These are phyloP conservation scores for Stagonosporopsis rhizophila DNA, from an alignment of 2,329 filamentous ascomycete species.

Conservation along the genomic window DNA sequence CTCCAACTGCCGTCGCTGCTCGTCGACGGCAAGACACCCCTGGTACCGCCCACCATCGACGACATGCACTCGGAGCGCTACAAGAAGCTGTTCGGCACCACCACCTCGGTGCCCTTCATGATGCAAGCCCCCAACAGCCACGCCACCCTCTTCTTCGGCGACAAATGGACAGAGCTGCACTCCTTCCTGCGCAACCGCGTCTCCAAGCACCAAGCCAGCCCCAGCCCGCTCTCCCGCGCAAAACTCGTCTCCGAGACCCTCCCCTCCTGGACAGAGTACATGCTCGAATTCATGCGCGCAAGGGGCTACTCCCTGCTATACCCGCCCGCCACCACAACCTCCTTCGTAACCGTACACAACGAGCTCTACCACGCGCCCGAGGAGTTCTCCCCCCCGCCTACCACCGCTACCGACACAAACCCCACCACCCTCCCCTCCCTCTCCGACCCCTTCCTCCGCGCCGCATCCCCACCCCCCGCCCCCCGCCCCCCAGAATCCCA, in stretches of 20 bases:
- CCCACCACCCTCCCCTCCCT: constrained; percentile 20
- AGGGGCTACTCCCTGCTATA: constrained; percentile 83
- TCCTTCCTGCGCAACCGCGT: constrained; percentile 75
- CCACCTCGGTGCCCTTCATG: constrained; percentile 67
- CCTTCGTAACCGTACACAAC: constrained; percentile 76
- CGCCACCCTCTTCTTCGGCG: constrained; percentile 81
- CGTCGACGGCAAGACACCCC: constrained; percentile 66
- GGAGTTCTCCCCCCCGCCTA: constrained; percentile 55
- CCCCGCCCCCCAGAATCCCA: too few species aligned
- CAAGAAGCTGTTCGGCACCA: constrained; percentile 33
- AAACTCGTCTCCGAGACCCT: constrained; percentile 68
- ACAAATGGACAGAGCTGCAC: constrained; percentile 87
- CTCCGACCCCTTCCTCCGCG: constrained; percentile 58
- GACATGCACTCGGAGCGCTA: constrained; percentile 49
- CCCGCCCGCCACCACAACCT: constrained; percentile 63
- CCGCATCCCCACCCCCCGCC: too few species aligned
- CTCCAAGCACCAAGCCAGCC: constrained; percentile 31
- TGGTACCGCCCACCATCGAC: constrained; percentile 56
- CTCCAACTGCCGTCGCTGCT: constrained; percentile 74
- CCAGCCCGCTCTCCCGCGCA: constrained; percentile 17
- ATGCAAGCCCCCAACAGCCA: constrained; percentile 87
- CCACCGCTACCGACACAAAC: background rate
- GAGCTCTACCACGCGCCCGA: constrained; percentile 78
- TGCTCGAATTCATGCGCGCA: constrained; percentile 76
- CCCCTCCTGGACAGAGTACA: constrained; percentile 80